These are phyloP conservation scores for Solanum appendiculatum DNA, from an alignment of 257 asterid genomes.

Conservation along the genomic window DNA sequence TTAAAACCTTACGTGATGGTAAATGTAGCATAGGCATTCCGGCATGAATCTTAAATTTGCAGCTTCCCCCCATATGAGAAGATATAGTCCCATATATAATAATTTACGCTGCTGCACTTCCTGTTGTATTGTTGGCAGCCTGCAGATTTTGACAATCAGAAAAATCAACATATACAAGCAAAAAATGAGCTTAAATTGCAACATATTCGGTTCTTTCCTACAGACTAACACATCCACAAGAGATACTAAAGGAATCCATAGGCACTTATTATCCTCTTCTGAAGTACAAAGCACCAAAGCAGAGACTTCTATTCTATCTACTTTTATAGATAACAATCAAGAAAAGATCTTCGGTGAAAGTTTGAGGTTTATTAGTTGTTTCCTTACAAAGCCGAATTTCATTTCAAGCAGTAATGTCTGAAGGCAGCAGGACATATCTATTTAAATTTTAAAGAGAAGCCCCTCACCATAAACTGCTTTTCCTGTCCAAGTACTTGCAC, in stretches of 20 bases:
- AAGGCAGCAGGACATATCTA: neutral
- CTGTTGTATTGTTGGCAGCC: constrained; percentile 98
- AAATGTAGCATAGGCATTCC: constrained; percentile 91
- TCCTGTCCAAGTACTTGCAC: constrained; percentile 98
- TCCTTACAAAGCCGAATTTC: neutral
- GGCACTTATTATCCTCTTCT: neutral
- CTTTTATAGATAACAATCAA: neutral
- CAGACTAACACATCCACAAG: neutral
- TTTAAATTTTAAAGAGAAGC: neutral
- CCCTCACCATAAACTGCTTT: constrained; percentile 86
- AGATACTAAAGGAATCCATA: neutral
- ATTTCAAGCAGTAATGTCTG: neutral
- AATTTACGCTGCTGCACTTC: constrained; percentile 97
- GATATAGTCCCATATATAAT: constrained; percentile 85
- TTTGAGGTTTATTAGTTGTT: neutral
- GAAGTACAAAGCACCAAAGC: neutral
- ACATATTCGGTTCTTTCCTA: neutral
- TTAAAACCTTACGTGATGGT: constrained; percentile 76
- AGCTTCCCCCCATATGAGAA: constrained; percentile 98
- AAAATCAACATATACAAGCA: neutral
- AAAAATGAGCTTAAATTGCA: neutral
- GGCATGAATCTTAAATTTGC: constrained; percentile 99
- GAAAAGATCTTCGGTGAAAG: neutral
- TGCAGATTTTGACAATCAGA: constrained; percentile 20
- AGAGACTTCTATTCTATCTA: neutral